These are phyloP conservation scores for Pseudonectria foliicola DNA, from an alignment of 2,329 filamentous ascomycete species.

Conservation along the genomic window DNA sequence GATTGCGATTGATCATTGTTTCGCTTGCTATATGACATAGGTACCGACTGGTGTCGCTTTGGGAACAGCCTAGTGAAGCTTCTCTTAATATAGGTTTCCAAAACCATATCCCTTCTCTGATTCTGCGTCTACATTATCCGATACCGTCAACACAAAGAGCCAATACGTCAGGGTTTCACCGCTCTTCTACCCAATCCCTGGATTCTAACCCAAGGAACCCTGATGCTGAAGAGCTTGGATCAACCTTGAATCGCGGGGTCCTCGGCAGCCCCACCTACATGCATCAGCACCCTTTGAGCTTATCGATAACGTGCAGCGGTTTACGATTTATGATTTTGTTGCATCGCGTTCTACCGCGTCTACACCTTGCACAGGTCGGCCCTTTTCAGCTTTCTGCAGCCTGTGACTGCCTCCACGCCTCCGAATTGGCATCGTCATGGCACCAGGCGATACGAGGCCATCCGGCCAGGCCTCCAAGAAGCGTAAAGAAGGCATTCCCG, in stretches of 20 bases:
- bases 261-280: not conserved
- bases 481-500: slow-evolving; percentile 16
- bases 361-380: too few species aligned
- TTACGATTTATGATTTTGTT: slow-evolving; percentile 1
- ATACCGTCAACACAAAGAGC: too few species aligned
- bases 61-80: too few species aligned
- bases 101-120: too few species aligned
- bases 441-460: slow-evolving; percentile 19
- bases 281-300: slow-evolving; percentile 3
- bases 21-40: slow-evolving; percentile 5
- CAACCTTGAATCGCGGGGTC: too few species aligned
- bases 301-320: slow-evolving; percentile 27
- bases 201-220: not conserved
- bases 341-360: too few species aligned
- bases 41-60: too few species aligned
- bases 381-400: not conserved
- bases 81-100: too few species aligned
- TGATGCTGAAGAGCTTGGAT: not conserved
- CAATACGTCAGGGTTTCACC: too few species aligned
- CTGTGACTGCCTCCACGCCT: slow-evolving; percentile 1
- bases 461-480: slow-evolving; percentile 19
- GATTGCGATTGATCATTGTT: not conserved
- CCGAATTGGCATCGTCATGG: slow-evolving; percentile 17
- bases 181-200: too few species aligned
- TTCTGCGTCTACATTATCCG: too few species aligned